Base-by-base conservation (phyloP, 495 filamentous ascomycete genomes). In the Penicillium pulvis region DNA sequence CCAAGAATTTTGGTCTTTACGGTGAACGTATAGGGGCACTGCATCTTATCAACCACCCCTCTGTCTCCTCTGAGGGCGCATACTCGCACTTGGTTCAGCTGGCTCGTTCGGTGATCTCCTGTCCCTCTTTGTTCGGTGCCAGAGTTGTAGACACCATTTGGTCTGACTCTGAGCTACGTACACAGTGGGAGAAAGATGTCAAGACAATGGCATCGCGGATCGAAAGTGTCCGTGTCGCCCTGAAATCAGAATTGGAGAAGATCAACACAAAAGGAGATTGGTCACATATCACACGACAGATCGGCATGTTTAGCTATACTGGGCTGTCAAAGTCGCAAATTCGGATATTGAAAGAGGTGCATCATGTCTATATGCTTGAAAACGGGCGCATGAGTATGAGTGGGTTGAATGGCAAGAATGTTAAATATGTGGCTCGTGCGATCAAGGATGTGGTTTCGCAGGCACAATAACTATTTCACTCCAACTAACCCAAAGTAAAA, bases 1-100 rank as follows among this genome's bases (percentile, higher is more conserved):
- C 76, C 0, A 79, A 80, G 67, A 79, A 72, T 50, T 71, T 80
- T 53, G 78, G 78, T 0, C 60, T 80, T 0, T 79, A 79, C 44
- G 74, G 75, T 0, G 62, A 79, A 59, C 66, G 75, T 1, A 59
- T 71, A 14, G 73, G 76, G 9, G 65, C 66, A 23, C 49, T 76
- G 12, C 75, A 76, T 49, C 42, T 62, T 6, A 33, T 76, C 14
- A 57, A 65, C 0, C 45, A 60, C 2, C 19, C 12, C 0, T 4
- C 16, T 16, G 14, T 55, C 10, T 64, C 61, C 6, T 2, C 51
- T 10, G 26, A 65, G 24, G 53, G 61, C 10, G 63, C 59, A 0
- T 23, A 42, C 11, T 51, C 59, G 6, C 41, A 66, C 0, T 51
- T 75, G 14, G 33, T 58, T n/a, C 23, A 33, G 5, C 39, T 74